phyloP scores from a whole-genome alignment of 371 early-diverging fungal species.

The Mucor circinelloides region DNA sequence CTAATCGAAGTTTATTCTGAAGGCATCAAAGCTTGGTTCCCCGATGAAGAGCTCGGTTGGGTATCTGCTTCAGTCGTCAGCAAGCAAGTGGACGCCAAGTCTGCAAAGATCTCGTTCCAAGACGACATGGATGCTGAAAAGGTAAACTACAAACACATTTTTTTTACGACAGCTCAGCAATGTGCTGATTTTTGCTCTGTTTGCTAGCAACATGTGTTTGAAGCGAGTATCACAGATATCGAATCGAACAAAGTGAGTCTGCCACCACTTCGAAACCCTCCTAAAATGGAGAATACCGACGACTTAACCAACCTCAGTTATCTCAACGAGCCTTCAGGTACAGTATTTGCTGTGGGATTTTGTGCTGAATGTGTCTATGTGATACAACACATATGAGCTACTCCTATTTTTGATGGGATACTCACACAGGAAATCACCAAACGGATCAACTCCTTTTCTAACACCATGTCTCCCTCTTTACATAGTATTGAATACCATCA shows the following conservation, averaged over 20 bases:
- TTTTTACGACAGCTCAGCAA: background rate
- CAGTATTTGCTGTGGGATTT: background rate
- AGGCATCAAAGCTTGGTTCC: constrained; percentile 88
- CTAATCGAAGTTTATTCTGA: constrained; percentile 59
- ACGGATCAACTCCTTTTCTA: background rate
- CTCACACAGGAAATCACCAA: background rate
- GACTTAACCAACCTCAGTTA: constrained; percentile 92
- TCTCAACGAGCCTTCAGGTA: constrained; percentile 90
- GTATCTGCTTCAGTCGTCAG: constrained; percentile 68
- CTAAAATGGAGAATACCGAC: constrained; percentile 85
- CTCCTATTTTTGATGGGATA: background rate
- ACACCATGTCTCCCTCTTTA: background rate
- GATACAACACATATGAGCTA: background rate
- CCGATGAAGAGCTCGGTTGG: constrained; percentile 88
- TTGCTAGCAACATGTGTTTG: constrained; percentile 72
- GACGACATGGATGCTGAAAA: constrained; percentile 63
- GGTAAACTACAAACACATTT: constrained; percentile 16
- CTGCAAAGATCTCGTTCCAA: constrained; percentile 62
- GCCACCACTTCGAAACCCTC: constrained; percentile 92
- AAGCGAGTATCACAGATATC: constrained; percentile 71
- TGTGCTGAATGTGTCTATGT: background rate
- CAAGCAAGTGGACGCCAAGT: constrained; percentile 54
- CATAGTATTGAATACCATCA: constrained; percentile 86
- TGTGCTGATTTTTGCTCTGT: background rate
- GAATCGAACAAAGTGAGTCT: constrained; percentile 64